Percentiles rank a stretch among this genome's conserved stretches.
phyloP scores from a whole-genome alignment of 116 monocot genomes.

The Cymodocea nodosa region DNA sequence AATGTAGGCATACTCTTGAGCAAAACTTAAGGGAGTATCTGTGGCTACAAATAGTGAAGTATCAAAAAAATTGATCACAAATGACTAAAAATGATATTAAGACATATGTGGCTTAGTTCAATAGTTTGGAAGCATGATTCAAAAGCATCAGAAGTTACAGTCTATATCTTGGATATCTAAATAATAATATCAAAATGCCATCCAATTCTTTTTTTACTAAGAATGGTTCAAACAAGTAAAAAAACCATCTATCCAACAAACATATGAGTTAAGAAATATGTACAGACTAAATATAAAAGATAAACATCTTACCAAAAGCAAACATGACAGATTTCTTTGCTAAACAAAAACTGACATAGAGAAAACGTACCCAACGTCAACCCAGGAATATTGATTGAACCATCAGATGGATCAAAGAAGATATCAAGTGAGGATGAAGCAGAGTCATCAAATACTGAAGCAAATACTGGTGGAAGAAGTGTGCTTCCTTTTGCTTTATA shows the following conservation, averaged over 20 bases:
- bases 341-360: not conserved
- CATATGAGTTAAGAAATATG: not conserved
- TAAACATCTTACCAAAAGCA: not conserved
- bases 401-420: slow-evolving; percentile 91
- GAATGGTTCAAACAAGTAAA: too few relatives aligned
- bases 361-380: slow-evolving; percentile 50
- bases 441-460: slow-evolving; percentile 86
- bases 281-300: not conserved
- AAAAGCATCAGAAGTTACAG: too few relatives aligned
- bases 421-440: slow-evolving; percentile 91
- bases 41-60: too few relatives aligned
- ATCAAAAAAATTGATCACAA: too few relatives aligned
- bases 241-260: not conserved
- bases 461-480: slow-evolving; percentile 83
- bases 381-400: slow-evolving; percentile 75
- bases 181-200: too few relatives aligned
- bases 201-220: too few relatives aligned
- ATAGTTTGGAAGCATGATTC: too few relatives aligned
- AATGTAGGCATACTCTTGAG: too few relatives aligned
- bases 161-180: too few relatives aligned
- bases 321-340: not conserved
- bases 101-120: too few relatives aligned
- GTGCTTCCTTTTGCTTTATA: slow-evolving; percentile 82
- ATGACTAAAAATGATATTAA: too few relatives aligned
- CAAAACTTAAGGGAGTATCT: too few relatives aligned